Conservation (phyloP, 129 eudicot species). For the Mikania micrantha region DNA sequence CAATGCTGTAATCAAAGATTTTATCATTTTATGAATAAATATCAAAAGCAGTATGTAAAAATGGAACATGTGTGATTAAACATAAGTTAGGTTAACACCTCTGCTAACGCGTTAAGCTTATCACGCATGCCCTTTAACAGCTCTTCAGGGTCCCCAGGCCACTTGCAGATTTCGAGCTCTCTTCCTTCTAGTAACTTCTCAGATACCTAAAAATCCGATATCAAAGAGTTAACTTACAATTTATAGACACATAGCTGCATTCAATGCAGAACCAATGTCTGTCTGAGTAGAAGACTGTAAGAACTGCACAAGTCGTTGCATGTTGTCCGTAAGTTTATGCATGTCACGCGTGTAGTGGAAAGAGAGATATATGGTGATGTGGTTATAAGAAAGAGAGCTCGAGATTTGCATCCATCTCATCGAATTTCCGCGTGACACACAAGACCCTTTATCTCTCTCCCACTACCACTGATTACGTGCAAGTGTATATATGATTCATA, state of each 20-base stretch:
- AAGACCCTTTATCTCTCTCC: too few relatives aligned
- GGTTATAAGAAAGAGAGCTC: too few relatives aligned
- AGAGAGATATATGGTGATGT: too few relatives aligned
- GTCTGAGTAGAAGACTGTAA: neutral
- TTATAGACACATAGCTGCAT: neutral
- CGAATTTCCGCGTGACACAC: too few relatives aligned
- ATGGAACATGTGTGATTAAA: neutral
- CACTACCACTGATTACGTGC: too few relatives aligned
- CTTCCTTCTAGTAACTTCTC: conserved; percentile 47
- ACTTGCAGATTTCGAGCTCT: conserved; percentile 56
- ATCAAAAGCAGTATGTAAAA: neutral
- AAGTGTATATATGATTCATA: neutral
- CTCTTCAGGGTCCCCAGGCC: conserved; percentile 77
- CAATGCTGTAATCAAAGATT: conserved; percentile 58
- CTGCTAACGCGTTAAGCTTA: conserved; percentile 68
- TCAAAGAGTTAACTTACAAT: neutral
- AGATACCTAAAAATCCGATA: conserved; percentile 28
- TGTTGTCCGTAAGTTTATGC: too few relatives aligned
- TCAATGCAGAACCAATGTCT: neutral
- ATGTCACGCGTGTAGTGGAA: neutral
- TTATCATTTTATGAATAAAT: neutral
- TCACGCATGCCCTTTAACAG: conserved; percentile 58
- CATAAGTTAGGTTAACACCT: conserved; percentile 32
- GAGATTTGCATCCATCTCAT: too few relatives aligned
- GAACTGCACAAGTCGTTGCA: neutral